Conservation (phyloP, 2,329 filamentous ascomycete species). For the Bipolaris cookei region DNA sequence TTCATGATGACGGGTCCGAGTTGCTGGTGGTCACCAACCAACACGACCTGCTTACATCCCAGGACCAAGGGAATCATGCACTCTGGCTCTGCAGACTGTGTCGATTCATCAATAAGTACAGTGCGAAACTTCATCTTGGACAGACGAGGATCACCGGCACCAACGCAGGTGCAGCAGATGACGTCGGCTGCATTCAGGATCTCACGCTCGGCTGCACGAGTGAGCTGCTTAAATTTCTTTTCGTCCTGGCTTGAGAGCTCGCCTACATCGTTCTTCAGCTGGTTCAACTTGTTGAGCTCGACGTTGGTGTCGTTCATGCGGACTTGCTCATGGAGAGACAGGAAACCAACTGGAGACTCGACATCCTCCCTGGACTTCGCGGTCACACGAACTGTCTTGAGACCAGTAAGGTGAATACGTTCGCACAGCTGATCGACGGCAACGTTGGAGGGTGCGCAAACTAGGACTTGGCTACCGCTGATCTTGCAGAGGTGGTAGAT, state of each 20-base stretch:
- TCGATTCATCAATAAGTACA: constrained; percentile 97
- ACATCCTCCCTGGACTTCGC: constrained; percentile 98
- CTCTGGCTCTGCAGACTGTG: constrained; percentile 95
- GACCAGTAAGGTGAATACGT: constrained; percentile 88
- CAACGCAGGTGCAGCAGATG: constrained; percentile 98
- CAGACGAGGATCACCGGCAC: constrained; percentile 91
- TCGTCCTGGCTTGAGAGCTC: constrained; percentile 95
- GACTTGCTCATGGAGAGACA: constrained; percentile 95
- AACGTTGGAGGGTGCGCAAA: constrained; percentile 97
- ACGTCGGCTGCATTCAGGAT: constrained; percentile 96
- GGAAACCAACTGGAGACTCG: constrained; percentile 94
- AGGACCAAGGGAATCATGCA: constrained; percentile 98
- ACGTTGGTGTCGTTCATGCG: constrained; percentile 96
- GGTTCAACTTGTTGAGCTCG: constrained; percentile 88
- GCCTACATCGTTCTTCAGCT: constrained; percentile 88
- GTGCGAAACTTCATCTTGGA: constrained; percentile 98
- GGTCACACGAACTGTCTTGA: constrained; percentile 97
- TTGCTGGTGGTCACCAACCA: constrained; percentile 98
- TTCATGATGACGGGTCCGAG: constrained; percentile 99
- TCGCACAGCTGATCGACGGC: constrained; percentile 98
- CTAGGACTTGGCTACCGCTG: constrained; percentile 91
- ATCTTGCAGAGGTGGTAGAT: constrained; percentile 97
- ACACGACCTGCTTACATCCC: constrained; percentile 98
- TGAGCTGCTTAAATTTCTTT: constrained; percentile 97
- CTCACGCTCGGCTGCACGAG: constrained; percentile 90